Evolutionary conservation across 257 asterid species (phyloP), one percentile per base, ranked within the genome.

Genomic region (Solanum habrochaites): DNA sequence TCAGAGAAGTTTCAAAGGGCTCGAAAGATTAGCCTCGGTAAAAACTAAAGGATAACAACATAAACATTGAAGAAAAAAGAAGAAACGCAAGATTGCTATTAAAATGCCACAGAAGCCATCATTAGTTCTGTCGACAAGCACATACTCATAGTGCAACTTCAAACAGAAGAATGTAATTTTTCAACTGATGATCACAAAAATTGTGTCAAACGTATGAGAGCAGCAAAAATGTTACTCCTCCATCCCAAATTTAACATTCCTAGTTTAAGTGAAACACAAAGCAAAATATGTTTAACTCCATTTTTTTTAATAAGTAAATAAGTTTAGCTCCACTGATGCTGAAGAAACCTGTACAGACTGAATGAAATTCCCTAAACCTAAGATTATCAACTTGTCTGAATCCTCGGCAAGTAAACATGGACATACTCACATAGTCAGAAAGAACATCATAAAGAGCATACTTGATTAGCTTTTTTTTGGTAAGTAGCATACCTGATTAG

Each of bases 401-500:
- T 75, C 58, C 35, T 40, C 11, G 23, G 27, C 20, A 5, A 60
- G 58, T 40, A 40, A 40, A 75, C 35, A 13, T 75, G 58, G 58
- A 40, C 83, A 42, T 75, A 75, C 35, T 75, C 83, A 40, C 11
- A 40, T 16, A 39, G 83, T 6, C n/a, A 40, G 8, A 75, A 40
- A 75, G 23, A 8, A 75, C 23, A 12, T 75, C 56, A 75, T 75
- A 40, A 75, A 75, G 87, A 89, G 82, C 69, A 92, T 87, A 95
- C 97, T 96, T 95, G 96, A 90, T 94, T 94, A 43, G 98, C 95
- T 90, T 95, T n/a, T 62, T 62, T n/a, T n/a, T 11, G 8, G 70
- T n/a, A 62, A 62, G 70, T 62, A 62, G 70, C 31, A 92, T 87
- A 95, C 98, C 98, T 95, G 98, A 90, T 94, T 94, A 52, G 98